A percentile compares a stretch with the other conserved stretches of the same genome.
Evolutionary conservation across 1,284 basidiomycete species (phyloP).

Genomic region (Ceratobasidium sp.): DNA sequence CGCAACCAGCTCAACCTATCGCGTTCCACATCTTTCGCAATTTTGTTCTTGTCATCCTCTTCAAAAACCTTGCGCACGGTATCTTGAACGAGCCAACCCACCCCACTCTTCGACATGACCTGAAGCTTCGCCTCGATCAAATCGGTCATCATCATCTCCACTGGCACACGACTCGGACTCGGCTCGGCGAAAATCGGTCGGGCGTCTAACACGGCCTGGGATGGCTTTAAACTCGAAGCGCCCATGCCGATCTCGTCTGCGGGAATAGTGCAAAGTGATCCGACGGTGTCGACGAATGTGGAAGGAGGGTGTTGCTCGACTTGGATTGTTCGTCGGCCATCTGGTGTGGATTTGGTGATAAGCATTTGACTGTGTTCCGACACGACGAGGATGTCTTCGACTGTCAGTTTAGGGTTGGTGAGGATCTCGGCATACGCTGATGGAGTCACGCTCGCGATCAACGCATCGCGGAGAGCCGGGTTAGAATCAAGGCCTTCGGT

Average conservation of each 20-base stretch:
- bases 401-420: not conserved
- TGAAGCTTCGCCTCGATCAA: conserved; percentile 6
- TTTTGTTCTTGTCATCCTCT: not conserved
- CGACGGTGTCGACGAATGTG: conserved; percentile 26
- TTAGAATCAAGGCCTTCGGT: conserved; percentile 31
- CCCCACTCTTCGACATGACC: conserved; percentile 7
- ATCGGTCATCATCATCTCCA: conserved; percentile 32
- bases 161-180: conserved; percentile 3
- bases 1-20: conserved; percentile 21
- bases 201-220: conserved; percentile 22
- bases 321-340: conserved; percentile 9
- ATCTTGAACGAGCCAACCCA: conserved; percentile 19
- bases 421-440: conserved; percentile 30
- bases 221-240: not conserved
- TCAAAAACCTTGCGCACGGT: conserved; percentile 6
- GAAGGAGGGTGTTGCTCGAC: conserved; percentile 26
- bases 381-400: conserved; percentile 19
- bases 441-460: conserved; percentile 22
- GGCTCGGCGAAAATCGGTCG: not conserved
- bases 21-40: conserved; percentile 4
- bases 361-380: conserved; percentile 23
- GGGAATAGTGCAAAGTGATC: conserved; percentile 9
- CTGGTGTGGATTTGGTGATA: conserved; percentile 9
- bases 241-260: not conserved
- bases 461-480: conserved; percentile 27